Base-by-base conservation (phyloP, 345 rosid species). In the Citrus hindsii region DNA sequence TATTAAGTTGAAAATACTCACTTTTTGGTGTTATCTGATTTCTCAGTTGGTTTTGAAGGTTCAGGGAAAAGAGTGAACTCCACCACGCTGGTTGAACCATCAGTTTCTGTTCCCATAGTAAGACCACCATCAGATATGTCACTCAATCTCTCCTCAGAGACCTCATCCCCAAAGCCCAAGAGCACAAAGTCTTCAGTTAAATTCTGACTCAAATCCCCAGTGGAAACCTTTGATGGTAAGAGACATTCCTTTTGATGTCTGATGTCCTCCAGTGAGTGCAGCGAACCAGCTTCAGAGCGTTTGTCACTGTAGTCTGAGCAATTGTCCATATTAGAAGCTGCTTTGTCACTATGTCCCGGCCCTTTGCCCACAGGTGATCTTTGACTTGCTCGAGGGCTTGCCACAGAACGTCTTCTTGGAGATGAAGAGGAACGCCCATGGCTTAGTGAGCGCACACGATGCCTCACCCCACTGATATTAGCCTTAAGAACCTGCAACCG, bases 101-200 rank as follows among this genome's bases (percentile, higher is more conserved):
- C 99, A 65, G 98, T 91, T 85, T 96, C 98, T 21, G 95, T 88
- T 77, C 94, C 98, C 94, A 94, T 90, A 18, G 99, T 90, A 80
- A 96, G 98, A 80, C 82, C 93, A 33, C 95, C 84, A 76, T 94
- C 98, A 51, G 99, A 96, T 77, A 94, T 94, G 80, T 96, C 98
- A 88, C 98, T 91, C 82, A 96, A 80, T 83, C 98, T 90, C 76
- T 91, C 99, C 28, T 90, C 98, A 24, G 91, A 85, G 85, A 90
- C 90, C 55, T 80, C 98, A 82, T 88, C 91, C 53, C 82, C 92
- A 71, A 95, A 89, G 69, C 92, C 93, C 78, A 95, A 73, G 78
- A 92, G 95, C 68, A 90, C 93, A 82, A 88, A 64, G 56, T 93
- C 94, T 9, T 93, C 99, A 37, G 75, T 86, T 46, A 79, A 67